Evolutionary conservation across 1,139 yeast species (phyloP), one percentile per base, ranked within the genome.

Genomic region (Pichia kudriavzevii): DNA sequence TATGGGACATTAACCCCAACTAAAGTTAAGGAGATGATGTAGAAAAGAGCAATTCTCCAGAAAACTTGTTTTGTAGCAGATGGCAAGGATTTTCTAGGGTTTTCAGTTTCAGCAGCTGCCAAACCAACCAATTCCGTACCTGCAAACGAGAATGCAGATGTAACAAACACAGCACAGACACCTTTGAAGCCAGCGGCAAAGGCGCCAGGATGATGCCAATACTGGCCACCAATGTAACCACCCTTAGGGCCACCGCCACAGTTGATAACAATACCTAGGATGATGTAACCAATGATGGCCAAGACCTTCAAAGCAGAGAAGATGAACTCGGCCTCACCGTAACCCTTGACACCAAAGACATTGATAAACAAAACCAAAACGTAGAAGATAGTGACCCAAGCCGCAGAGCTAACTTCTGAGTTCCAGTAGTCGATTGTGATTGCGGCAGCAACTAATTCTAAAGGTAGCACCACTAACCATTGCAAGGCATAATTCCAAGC

Each of bases 141-240:
- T 36, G 88, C 87, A 51, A 82, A 80, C 4, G 95, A 76, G 59
- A 84, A 87, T 6, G 95, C 93, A 19, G 94, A 93, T 22, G 79
- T 73, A 34, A 87, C 85, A 50, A 87, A 81, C 22, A 81, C 81
- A n/a, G 83, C 65, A 50, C 85, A 74, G 20, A 84, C 75, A 47
- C 95, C 95, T 55, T 85, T 84, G 66, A 72, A 83, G 40, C 64
- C 72, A 71, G 54, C 63, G 41, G 64, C 69, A 61, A 67, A 75
- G 5, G 84, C 63, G 46, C 84, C 85, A 1, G 79, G 78, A 28
- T 65, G 44, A 43, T 60, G 63, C 79, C 80, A 78, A 59, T 73
- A 67, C 42, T 56, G 60, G 32, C 71, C 79, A 34, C 83, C 82
- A 40, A 76, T 64, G 53, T 61, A 74, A 17, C 75, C 79, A 46